Evolutionary conservation across 179 eudicot genomes (phyloP).

Genomic region (Carnegiea gigantea): DNA sequence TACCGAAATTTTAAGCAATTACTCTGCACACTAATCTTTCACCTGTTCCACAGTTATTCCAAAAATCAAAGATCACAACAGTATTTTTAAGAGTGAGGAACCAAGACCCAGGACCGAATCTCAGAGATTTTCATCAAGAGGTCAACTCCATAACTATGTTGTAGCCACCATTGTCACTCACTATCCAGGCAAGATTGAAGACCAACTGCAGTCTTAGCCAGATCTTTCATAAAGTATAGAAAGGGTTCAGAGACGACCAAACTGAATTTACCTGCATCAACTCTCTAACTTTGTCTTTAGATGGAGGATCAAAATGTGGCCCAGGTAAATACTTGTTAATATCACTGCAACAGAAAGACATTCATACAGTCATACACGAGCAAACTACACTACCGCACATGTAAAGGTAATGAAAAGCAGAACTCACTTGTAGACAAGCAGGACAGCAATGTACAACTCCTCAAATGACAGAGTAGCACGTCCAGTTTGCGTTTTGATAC

Average conservation of each 20-base stretch:
- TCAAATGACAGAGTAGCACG: constrained; percentile 62
- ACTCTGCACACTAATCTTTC: background rate
- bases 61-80: background rate
- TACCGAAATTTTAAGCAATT: background rate
- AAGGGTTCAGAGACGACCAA: background rate
- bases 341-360: constrained; percentile 49
- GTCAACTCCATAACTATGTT: background rate
- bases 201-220: background rate
- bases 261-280: constrained; percentile 60
- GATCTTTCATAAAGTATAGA: background rate
- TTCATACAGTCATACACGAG: background rate
- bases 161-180: background rate
- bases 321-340: constrained; percentile 87
- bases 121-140: background rate
- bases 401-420: constrained; percentile 3
- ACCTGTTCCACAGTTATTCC: background rate
- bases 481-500: constrained; percentile 55
- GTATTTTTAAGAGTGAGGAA: background rate
- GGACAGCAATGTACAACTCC: constrained; percentile 80
- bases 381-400: background rate
- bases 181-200: background rate
- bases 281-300: constrained; percentile 58
- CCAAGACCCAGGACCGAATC: background rate
- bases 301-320: constrained; percentile 91
- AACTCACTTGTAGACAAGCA: constrained; percentile 81